Percentiles rank a stretch among this genome's conserved stretches.
phyloP scores from a whole-genome alignment of 805 yeast species.

The Ogataea pini region DNA sequence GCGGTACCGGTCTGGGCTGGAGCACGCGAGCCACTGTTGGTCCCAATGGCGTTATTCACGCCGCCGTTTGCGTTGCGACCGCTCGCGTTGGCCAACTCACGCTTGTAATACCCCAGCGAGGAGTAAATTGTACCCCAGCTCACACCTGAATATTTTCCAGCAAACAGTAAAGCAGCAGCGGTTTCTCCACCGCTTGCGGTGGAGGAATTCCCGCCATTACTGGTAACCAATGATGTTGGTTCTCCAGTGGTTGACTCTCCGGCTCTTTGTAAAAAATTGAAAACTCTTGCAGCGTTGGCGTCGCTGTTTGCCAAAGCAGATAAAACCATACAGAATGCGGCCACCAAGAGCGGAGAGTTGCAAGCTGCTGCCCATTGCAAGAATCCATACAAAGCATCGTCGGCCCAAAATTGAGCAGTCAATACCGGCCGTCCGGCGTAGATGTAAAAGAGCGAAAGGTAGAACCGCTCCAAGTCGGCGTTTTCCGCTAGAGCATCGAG shows the following conservation, averaged over 20 bases:
- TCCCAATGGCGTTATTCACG: background rate
- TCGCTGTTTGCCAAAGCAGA: conserved; percentile 71
- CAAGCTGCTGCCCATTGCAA: conserved; percentile 82
- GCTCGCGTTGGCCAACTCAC: conserved; percentile 25
- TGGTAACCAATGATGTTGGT: background rate
- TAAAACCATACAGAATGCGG: conserved; percentile 77
- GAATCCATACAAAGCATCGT: conserved; percentile 72
- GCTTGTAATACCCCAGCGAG: conserved; percentile 35
- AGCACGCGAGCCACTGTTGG: background rate
- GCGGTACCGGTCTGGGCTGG: conserved; percentile 34
- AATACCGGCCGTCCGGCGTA: conserved; percentile 62
- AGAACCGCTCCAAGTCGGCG: conserved; percentile 87
- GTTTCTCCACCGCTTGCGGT: conserved; percentile 6
- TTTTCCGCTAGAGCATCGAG: conserved; percentile 66
- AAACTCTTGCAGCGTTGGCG: conserved; percentile 51
- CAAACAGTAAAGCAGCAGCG: conserved; percentile 21
- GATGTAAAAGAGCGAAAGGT: conserved; percentile 68
- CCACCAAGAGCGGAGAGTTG: conserved; percentile 76
- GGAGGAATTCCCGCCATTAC: conserved; percentile 1
- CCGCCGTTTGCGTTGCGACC: background rate
- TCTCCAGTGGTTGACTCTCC: background rate
- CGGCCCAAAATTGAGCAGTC: conserved; percentile 66
- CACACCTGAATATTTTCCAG: conserved; percentile 31
- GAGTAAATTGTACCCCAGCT: conserved; percentile 41
- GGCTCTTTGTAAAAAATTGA: conserved; percentile 44